These are phyloP conservation scores for Gamsiella multidivaricata DNA, from an alignment of 192 early-diverging fungal species.

Conservation along the genomic window DNA sequence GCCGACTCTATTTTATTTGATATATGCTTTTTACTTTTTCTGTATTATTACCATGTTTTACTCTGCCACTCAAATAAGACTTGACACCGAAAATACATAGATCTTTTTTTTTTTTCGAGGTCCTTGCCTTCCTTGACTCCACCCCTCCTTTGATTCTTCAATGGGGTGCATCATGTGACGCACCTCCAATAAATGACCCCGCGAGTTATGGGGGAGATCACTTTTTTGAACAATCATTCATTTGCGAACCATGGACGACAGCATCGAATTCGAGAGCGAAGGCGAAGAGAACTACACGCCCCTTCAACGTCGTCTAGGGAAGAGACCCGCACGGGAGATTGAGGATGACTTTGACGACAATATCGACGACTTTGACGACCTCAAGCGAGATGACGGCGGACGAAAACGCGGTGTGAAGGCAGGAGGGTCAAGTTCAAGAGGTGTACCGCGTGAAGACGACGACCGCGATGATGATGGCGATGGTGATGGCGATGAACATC, in stretches of 20 bases:
- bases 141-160: too few species aligned
- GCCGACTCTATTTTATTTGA: too few species aligned
- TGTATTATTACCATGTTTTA: too few species aligned
- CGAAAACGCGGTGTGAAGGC: neutral
- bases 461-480: neutral
- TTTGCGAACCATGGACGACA: slow-evolving; percentile 11
- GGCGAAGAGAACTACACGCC: slow-evolving; percentile 5
- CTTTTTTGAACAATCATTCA: too few species aligned
- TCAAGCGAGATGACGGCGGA: neutral
- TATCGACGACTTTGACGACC: slow-evolving; percentile 4
- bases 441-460: neutral
- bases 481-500: neutral
- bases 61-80: too few species aligned
- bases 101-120: too few species aligned
- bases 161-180: too few species aligned
- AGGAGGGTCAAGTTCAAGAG: neutral
- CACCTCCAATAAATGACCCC: too few species aligned
- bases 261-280: slow-evolving; percentile 22
- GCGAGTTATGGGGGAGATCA: too few species aligned
- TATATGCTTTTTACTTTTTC: too few species aligned
- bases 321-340: slow-evolving; percentile 10
- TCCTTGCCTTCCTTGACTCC: neutral
- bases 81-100: too few species aligned
- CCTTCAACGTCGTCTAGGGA: neutral
- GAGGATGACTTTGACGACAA: slow-evolving; percentile 28